Evolutionary conservation across 2,329 filamentous ascomycete species (phyloP).

Genomic region (Acarospora socialis): DNA sequence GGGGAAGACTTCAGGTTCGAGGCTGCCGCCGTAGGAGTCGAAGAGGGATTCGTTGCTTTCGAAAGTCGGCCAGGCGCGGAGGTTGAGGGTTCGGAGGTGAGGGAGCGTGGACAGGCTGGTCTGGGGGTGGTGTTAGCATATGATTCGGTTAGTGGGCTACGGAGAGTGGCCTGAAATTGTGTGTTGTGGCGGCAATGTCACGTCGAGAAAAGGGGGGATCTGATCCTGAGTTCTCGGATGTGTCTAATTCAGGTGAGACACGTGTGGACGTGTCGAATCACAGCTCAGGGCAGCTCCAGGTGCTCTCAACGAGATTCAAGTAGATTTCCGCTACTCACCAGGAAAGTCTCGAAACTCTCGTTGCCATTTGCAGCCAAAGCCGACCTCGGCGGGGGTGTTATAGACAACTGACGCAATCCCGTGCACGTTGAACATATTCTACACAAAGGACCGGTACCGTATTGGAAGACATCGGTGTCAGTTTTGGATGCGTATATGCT

Average conservation of each 20-base stretch:
- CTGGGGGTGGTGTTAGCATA: no score
- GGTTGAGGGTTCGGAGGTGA: constrained; percentile 31
- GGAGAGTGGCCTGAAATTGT: no score
- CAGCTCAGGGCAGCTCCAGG: no score
- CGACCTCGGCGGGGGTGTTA: constrained; percentile 32
- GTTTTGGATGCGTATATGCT: constrained; percentile 29
- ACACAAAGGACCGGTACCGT: constrained; percentile 29
- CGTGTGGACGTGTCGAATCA: no score
- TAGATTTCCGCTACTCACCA: constrained; percentile 25
- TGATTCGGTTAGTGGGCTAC: no score
- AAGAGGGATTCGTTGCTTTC: constrained; percentile 26
- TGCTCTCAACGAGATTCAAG: no score
- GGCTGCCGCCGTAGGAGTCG: constrained; percentile 26
- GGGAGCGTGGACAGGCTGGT: no score
- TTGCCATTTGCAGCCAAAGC: constrained; percentile 25
- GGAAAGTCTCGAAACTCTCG: constrained; percentile 29
- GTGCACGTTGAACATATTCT: constrained; percentile 32
- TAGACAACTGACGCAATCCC: constrained; percentile 30
- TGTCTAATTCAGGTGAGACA: no score
- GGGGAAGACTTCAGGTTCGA: constrained; percentile 3
- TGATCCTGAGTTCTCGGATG: no score
- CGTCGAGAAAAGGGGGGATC: no score
- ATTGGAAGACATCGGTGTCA: constrained; percentile 31
- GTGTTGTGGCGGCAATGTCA: no score
- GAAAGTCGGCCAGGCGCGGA: constrained; percentile 35